Base-by-base conservation (phyloP, 139 green algal genomes). In the Pycnococcus provasolii region DNA sequence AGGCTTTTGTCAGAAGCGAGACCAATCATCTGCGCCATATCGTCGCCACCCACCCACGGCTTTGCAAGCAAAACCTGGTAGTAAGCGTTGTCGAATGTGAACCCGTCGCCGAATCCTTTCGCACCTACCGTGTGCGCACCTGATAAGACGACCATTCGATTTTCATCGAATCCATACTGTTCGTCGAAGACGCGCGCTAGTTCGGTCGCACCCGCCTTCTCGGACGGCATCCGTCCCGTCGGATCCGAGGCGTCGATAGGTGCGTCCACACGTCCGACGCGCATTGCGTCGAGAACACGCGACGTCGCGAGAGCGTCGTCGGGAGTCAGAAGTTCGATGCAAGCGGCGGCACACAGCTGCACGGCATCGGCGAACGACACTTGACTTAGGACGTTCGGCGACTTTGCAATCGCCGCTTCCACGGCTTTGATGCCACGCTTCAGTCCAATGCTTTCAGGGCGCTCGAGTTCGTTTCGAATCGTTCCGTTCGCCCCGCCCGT, bases 61-160 rank as follows among this genome's bases (percentile, higher is more conserved):
- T n/a, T 54, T 9, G n/a, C 7, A 48, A 75, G 45, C 0, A 80
- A 58, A 4, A 50, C 66, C 42, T 46, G 85, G 78, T 85, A 97
- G 80, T 97, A 97, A 0, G 67, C 71, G 63, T 95, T 96, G 80
- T 95, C 88, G 84, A 97, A 97, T 2, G 73, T 85, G 7, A 83
- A 47, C 8, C 90, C 80, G 58, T 92, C 86, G 1, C 91, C 91
- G 73, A 90, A 97, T 15, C 91, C 91, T 72, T 97, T 97, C 68
- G 41, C 57, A 60, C 83, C 68, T 42, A 95, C 72, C 26, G 89
- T 94, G 75, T 94, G 87, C 1, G 81, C 79, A 4, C 87, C 87
- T 15, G 63, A 81, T 2, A 93, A 62, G 1, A 70, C 89, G 6
- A 96, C 74, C 59, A 95, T 73, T 26, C 26, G 26, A 26, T 26